Evolutionary conservation across 345 rosid genomes (phyloP).

Genomic region (Carallia brachiata): DNA sequence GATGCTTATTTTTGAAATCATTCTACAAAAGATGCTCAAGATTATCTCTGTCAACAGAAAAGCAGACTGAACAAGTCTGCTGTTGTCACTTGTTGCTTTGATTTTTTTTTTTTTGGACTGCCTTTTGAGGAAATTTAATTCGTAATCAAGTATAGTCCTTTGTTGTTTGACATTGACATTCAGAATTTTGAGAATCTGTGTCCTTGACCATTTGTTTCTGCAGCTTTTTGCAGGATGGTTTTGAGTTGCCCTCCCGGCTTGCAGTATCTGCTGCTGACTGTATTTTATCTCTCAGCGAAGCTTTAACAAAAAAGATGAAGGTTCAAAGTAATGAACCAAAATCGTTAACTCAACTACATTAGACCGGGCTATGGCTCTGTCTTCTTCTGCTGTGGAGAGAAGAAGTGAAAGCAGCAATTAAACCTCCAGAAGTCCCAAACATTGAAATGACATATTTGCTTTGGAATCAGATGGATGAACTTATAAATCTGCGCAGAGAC

Average conservation of each 20-base stretch:
- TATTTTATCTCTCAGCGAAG: conserved; percentile 61
- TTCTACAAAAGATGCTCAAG: too few species aligned
- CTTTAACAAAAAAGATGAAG: conserved; percentile 57
- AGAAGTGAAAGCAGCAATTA: conserved; percentile 28
- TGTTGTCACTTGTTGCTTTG: neutral
- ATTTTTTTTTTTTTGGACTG: neutral
- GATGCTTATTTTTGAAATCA: too few species aligned
- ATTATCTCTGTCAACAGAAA: too few species aligned
- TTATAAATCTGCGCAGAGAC: conserved; percentile 52
- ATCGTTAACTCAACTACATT: conserved; percentile 31
- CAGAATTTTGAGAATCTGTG: neutral
- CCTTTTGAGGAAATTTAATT: neutral
- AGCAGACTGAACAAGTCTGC: too few species aligned
- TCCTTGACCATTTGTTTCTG: conserved; percentile 21
- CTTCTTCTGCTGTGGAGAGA: conserved; percentile 27
- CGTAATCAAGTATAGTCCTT: neutral
- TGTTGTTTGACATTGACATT: neutral
- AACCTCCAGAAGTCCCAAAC: conserved; percentile 30
- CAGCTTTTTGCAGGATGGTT: conserved; percentile 70
- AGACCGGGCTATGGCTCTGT: conserved; percentile 28
- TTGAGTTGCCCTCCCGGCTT: conserved; percentile 86
- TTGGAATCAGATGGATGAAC: conserved; percentile 58
- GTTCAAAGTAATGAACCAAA: conserved; percentile 34
- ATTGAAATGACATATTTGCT: conserved; percentile 45
- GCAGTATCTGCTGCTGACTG: conserved; percentile 90